phyloP scores from a whole-genome alignment of 306 rosid species.

The Arachis hypogaea region DNA sequence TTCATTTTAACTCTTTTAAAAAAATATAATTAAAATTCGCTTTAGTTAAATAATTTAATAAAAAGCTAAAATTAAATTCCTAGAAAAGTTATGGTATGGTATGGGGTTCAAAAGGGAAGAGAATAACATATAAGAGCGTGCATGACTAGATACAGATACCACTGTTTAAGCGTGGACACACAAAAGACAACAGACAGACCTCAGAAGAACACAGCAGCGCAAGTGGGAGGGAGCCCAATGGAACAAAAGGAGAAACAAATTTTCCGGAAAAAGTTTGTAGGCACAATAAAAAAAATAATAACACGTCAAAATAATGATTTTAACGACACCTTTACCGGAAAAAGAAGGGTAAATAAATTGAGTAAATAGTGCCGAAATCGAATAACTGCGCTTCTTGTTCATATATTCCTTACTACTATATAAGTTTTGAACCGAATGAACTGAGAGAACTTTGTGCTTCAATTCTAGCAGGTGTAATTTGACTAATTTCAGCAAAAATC shows the following conservation, averaged over 20 bases:
- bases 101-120: constrained; percentile 25
- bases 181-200: constrained; percentile 5
- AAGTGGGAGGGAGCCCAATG: constrained; percentile 1
- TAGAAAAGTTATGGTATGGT: constrained; percentile 44
- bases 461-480: background rate
- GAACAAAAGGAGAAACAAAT: constrained; percentile 37
- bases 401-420: background rate
- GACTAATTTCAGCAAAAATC: constrained; percentile 18
- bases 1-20: too few species aligned
- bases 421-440: background rate
- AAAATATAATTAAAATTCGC: too few species aligned
- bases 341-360: constrained; percentile 35
- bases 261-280: constrained; percentile 52
- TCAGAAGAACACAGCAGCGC: constrained; percentile 25
- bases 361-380: constrained; percentile 34
- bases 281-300: background rate
- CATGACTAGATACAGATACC: background rate
- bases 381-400: background rate
- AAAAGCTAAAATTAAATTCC: constrained; percentile 58
- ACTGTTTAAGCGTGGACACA: constrained; percentile 7
- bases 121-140: constrained; percentile 33
- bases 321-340: constrained; percentile 43
- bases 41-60: too few species aligned
- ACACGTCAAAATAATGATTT: background rate
- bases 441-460: background rate